Evolutionary conservation across 2,329 filamentous ascomycete species (phyloP).

Genomic region (Hymenoscyphus repandus): DNA sequence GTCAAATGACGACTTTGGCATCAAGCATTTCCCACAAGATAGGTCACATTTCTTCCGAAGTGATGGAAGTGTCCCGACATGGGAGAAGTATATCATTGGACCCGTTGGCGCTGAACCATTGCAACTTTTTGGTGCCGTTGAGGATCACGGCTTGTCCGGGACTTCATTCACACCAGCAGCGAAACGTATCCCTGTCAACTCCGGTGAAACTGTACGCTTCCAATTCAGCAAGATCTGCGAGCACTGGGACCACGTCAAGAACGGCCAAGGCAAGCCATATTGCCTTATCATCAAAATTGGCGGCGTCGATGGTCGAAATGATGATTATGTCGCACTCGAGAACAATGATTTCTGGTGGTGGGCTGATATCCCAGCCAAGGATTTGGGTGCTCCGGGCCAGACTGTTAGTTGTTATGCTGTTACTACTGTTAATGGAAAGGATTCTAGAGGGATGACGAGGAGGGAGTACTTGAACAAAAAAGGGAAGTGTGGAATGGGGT

Average conservation of each 20-base stretch:
- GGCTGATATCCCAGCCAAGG: constrained; percentile 62
- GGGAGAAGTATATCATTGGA: constrained; percentile 78
- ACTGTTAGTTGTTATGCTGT: constrained; percentile 61
- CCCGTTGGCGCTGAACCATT: constrained; percentile 45
- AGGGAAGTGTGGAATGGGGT: constrained; percentile 27
- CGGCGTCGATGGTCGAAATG: constrained; percentile 60
- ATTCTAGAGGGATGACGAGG: constrained; percentile 27
- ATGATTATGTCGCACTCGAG: constrained; percentile 65
- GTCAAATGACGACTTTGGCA: constrained; percentile 74
- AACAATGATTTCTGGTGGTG: constrained; percentile 80
- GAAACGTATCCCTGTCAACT: constrained; percentile 55
- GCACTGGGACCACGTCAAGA: constrained; percentile 72
- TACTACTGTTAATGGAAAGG: constrained; percentile 37
- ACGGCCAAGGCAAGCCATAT: constrained; percentile 61
- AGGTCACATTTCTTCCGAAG: constrained; percentile 64
- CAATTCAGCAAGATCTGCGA: constrained; percentile 74
- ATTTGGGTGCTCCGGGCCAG: constrained; percentile 66
- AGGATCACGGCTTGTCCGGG: constrained; percentile 47
- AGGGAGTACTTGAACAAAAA: constrained; percentile 27
- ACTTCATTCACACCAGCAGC: constrained; percentile 56
- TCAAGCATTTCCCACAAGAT: constrained; percentile 72
- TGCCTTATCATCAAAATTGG: constrained; percentile 65
- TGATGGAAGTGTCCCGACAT: constrained; percentile 63
- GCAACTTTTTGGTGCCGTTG: constrained; percentile 40
- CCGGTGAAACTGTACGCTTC: constrained; percentile 64